These are phyloP conservation scores for Vigna nakashimae DNA, from an alignment of 306 rosid species.

Conservation along the genomic window DNA sequence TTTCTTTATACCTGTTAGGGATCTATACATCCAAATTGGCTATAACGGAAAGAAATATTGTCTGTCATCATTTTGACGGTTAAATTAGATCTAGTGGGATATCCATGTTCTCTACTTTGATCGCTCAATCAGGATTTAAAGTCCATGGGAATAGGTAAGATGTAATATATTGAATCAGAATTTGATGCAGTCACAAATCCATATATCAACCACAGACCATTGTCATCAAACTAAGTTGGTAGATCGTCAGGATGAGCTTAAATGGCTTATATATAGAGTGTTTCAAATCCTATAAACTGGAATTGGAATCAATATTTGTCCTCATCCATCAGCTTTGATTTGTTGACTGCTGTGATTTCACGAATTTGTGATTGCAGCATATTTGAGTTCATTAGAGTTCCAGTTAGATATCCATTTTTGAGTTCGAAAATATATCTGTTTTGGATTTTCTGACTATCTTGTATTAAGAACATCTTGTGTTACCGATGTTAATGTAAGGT, in stretches of 20 bases:
- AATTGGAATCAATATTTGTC: not conserved
- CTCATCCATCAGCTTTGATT: not conserved
- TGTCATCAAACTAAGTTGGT: not conserved
- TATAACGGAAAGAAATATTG: not conserved
- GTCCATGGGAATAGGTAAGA: not conserved
- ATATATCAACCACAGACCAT: not conserved
- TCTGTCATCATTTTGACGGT: conserved; percentile 11
- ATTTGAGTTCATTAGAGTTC: not conserved
- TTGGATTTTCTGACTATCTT: not conserved
- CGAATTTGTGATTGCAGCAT: not conserved
- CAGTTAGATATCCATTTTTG: not conserved
- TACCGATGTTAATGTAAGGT: conserved; percentile 15
- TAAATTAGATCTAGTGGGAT: conserved; percentile 14
- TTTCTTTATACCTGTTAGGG: not conserved
- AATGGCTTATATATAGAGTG: not conserved
- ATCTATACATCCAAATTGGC: not conserved
- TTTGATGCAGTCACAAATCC: not conserved
- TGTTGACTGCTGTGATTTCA: not conserved
- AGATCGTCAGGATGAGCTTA: not conserved
- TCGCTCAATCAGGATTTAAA: not conserved
- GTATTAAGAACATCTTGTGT: not conserved
- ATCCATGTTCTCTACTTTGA: not conserved
- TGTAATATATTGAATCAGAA: not conserved
- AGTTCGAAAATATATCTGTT: conserved; percentile 26
- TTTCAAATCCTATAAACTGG: not conserved